Evolutionary conservation across 1,284 basidiomycete species (phyloP), one percentile per base, ranked within the genome.

Genomic region (Polyporus tsugae): DNA sequence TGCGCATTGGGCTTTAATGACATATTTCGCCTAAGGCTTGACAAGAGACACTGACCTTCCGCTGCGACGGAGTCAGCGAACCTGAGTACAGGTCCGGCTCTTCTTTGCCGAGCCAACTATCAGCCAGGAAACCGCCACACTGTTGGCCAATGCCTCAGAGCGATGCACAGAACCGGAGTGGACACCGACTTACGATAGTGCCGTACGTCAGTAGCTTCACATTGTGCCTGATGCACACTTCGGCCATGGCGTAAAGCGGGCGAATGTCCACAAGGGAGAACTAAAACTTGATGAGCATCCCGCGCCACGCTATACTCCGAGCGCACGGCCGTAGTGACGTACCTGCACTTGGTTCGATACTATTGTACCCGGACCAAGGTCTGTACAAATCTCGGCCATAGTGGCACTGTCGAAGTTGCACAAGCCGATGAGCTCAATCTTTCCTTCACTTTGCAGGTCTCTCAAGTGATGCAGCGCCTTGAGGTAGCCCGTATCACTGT

Each of bases 281-380:
- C 93, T 95, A 72, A 22, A 33, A 38, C 57, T 1, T n/a, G 29
- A 41, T 53, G 60, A 60, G 59, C 6, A 15, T 53, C 64, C 1
- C 29, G 9, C 25, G 13, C 25, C 19, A 41, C 42, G 25, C 17
- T 41, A 19, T 39, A 4, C 39, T 33, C 36, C n/a, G 60, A 19
- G 15, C 36, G 22, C 11, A 25, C 22, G 22, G 2, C n/a, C 10
- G 33, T 71, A 7, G 55, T 10, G 35, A 22, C 79, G 62, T 77
- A 93, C 93, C 85, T 92, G 93, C 22, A 95, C 89, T 81, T 95
- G 93, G 78, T 95, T 95, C 13, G 92, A 91, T 38, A 93, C 90
- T 64, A 95, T 88, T 25, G 83, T 84, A 5, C 89, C 90, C 7
- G 87, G 86, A 15, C 91, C 91, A 22, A 89, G 80, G 68, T 88